Base-by-base conservation (phyloP, 768 basidiomycete species). In the Lepiota subincarnata region DNA sequence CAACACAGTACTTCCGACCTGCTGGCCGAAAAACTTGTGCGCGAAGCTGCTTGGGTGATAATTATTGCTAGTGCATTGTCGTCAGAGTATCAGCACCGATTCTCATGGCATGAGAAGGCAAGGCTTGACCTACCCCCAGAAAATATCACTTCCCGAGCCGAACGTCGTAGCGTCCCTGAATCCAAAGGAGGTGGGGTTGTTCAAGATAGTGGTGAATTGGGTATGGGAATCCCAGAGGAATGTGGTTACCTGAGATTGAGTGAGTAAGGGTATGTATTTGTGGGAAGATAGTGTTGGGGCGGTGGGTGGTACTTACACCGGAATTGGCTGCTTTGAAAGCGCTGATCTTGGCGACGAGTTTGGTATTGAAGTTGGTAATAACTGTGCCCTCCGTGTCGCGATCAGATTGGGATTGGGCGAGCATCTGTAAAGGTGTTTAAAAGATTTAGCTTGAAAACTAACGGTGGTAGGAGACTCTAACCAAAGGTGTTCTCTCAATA, bases 41-140 rank as follows among this genome's bases (percentile, higher is more conserved):
- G 74, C 75, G 35, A 69, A 70, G 52, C 81, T 75, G 45, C 73
- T 72, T 11, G 81, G 78, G 55, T 83, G 82, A 57, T 74, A 79
- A 60, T 78, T 72, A 55, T 83, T 80, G 12, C 81, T 31, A 8
- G 8, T 81, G 24, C 24, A 24, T 2, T 2, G 5, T 24, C 3
- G 24, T 5, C 49, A 4, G 51, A 26, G n/a, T 37, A 50, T 34
- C 13, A n/a, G 22, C 7, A 43, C 34, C 47, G 3, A 48, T 18
- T 53, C 37, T 50, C 35, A 31, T 31, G 31, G 7, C 24, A 14
- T 13, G 8, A 20, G 11, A 35, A 46, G 11, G 12, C 4, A 16
- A 50, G 26, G 43, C 10, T 14, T 18, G 0, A 44, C 76, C 53
- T 57, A 80, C 79, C 76, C 77, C 81, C 81, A 83, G 72, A 83